Conservation (phyloP, 1,284 basidiomycete genomes). For the Butyriboletus appendiculatus region DNA sequence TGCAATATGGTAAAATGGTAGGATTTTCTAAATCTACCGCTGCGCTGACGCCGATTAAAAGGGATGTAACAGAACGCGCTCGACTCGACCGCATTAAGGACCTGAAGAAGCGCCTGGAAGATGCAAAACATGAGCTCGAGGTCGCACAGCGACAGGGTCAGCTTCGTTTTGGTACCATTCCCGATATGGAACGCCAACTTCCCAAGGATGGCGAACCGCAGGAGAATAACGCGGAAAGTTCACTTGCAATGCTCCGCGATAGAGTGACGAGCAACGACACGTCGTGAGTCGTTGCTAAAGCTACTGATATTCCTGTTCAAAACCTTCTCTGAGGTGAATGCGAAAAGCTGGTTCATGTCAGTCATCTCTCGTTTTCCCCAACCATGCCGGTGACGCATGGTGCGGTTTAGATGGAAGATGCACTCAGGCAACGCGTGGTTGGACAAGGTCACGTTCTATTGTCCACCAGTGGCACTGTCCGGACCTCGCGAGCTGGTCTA, state of each 20-base stretch:
- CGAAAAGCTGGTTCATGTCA: constrained; percentile 86
- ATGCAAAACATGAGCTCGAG: constrained; percentile 84
- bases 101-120: constrained; percentile 79
- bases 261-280: constrained; percentile 90
- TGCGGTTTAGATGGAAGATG: constrained; percentile 78
- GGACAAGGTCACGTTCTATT: constrained; percentile 87
- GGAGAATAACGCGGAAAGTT: constrained; percentile 46
- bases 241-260: constrained; percentile 76
- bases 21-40: not conserved
- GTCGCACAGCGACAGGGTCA: constrained; percentile 84
- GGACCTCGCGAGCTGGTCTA: constrained; percentile 88
- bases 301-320: constrained; percentile 91
- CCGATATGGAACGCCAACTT: constrained; percentile 75
- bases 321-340: constrained; percentile 88
- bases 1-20: constrained; percentile 73
- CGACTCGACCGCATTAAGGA: constrained; percentile 79
- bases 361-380: constrained; percentile 27
- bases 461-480: constrained; percentile 84
- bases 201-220: constrained; percentile 55
- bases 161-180: constrained; percentile 84
- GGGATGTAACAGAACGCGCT: constrained; percentile 58
- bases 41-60: not conserved
- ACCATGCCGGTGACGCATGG: constrained; percentile 1
- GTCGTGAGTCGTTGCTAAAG: constrained; percentile 83
- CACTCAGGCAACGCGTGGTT: constrained; percentile 74